Evolutionary conservation across 805 yeast genomes (phyloP), one percentile per base, ranked within the genome.

Genomic region (Hanseniaspora lachancei): DNA sequence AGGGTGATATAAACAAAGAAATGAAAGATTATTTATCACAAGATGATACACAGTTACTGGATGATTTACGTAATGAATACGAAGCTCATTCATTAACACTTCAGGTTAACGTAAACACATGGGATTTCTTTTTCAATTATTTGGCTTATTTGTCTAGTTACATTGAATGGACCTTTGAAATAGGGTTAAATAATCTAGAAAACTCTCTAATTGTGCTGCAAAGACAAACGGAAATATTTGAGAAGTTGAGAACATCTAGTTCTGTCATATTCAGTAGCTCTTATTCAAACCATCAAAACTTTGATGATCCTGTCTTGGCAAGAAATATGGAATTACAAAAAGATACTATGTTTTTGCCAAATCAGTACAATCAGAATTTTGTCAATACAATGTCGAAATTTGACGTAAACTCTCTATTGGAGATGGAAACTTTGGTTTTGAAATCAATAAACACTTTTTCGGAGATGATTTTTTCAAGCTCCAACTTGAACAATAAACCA

Each of bases 71-170:
- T 8, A 46, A 46, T 29, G 38, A 46, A 9, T 46, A 46, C n/a
- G 39, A 46, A 18, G 15, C 38, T 27, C n/a, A 24, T 15, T 24
- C 36, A 18, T 24, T 29, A 13, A 29, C 48, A 4, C 48, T 29
- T 29, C 16, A 46, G 18, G 20, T 24, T 2, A 18, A 46, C 13
- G 18, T 18, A 27, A 36, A 38, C 8, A 60, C 64, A 1, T 68
- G 72, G 72, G 72, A 68, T 55, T 59, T 68, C 12, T 60, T 62
- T 42, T 66, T 60, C 48, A 68, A 68, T 58, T 60, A 66, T 46
- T 49, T 67, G 42, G 63, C 63, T 5, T 64, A 64, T 32, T 64
- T 66, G 36, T 49, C 60, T 29, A 58, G 62, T 15, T 53, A 62
- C 15, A 42, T 66, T 18, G 70, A 66, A 57, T 59, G 64, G 20